These are phyloP conservation scores for Torulaspora delbrueckii DNA, from an alignment of 805 yeast genomes.

Conservation along the genomic window DNA sequence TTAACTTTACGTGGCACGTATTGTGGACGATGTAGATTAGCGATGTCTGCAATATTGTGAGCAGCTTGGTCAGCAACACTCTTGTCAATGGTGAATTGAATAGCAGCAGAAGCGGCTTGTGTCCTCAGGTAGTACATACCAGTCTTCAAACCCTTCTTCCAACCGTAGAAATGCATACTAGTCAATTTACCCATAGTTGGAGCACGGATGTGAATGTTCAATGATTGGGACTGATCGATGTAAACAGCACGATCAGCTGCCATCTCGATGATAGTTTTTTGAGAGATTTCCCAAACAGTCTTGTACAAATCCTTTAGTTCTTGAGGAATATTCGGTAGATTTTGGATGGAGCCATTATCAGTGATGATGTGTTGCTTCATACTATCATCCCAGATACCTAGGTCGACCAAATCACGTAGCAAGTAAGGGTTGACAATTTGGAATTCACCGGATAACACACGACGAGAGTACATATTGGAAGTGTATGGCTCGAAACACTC, in stretches of 20 bases:
- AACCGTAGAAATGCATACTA: constrained; percentile 97
- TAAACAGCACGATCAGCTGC: constrained; percentile 74
- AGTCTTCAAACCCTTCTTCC: constrained; percentile 97
- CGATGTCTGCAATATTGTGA: constrained; percentile 36
- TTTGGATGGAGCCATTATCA: constrained; percentile 81
- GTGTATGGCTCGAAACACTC: constrained; percentile 97
- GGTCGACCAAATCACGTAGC: constrained; percentile 70
- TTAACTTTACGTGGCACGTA: constrained; percentile 31
- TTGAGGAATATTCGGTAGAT: constrained; percentile 65
- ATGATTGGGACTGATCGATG: constrained; percentile 88
- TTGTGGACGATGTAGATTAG: constrained; percentile 37
- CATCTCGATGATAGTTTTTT: constrained; percentile 78
- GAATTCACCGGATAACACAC: constrained; percentile 90
- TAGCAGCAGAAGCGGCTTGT: constrained; percentile 95
- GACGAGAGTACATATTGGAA: constrained; percentile 83
- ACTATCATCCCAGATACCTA: constrained; percentile 77
- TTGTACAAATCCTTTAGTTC: constrained; percentile 75
- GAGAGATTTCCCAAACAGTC: constrained; percentile 96
- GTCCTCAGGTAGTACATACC: constrained; percentile 98
- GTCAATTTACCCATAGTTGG: constrained; percentile 97
- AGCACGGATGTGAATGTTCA: constrained; percentile 80
- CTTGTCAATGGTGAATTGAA: constrained; percentile 79
- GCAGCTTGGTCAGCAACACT: constrained; percentile 95
- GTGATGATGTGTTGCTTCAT: constrained; percentile 73
- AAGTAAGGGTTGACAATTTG: constrained; percentile 88